These are phyloP conservation scores for Musa troglodytarum DNA, from an alignment of 176 grass and related monocot species.

Conservation along the genomic window DNA sequence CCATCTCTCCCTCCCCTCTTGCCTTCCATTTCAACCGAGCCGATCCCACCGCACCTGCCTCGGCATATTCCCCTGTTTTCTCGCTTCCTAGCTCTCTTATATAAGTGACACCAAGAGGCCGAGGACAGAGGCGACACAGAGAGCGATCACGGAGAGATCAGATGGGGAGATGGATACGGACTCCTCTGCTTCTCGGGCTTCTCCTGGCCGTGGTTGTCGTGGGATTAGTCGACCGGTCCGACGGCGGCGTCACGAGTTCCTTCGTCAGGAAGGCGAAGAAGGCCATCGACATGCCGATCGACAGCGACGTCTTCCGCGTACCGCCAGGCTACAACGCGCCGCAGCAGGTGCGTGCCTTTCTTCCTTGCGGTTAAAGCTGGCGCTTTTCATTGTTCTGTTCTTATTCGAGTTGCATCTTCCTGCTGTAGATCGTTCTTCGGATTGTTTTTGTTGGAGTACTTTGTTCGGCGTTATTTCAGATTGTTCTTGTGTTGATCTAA, in stretches of 20 bases:
- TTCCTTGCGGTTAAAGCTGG: background rate
- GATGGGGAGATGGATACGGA: background rate
- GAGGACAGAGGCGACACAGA: background rate
- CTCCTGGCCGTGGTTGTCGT: background rate
- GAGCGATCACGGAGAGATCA: background rate
- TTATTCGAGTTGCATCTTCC: background rate
- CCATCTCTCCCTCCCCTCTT: background rate
- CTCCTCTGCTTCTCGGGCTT: background rate
- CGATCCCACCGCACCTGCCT: background rate
- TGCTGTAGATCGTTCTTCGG: no score
- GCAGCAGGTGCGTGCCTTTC: conserved; percentile 37
- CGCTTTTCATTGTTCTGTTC: background rate
- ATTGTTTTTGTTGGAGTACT: no score
- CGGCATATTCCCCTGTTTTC: background rate
- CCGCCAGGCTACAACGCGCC: conserved; percentile 58
- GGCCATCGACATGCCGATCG: conserved; percentile 61
- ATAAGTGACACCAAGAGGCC: background rate
- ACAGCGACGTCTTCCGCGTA: conserved; percentile 56
- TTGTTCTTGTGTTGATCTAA: no score
- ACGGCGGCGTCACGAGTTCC: conserved; percentile 49
- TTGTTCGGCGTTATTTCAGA: no score
- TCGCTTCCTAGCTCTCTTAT: background rate
- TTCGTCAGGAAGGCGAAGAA: conserved; percentile 41
- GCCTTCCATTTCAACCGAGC: background rate
- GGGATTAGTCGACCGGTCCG: background rate